Base-by-base conservation (phyloP, 148 eudicot species). In the Pouteria glomerata region DNA sequence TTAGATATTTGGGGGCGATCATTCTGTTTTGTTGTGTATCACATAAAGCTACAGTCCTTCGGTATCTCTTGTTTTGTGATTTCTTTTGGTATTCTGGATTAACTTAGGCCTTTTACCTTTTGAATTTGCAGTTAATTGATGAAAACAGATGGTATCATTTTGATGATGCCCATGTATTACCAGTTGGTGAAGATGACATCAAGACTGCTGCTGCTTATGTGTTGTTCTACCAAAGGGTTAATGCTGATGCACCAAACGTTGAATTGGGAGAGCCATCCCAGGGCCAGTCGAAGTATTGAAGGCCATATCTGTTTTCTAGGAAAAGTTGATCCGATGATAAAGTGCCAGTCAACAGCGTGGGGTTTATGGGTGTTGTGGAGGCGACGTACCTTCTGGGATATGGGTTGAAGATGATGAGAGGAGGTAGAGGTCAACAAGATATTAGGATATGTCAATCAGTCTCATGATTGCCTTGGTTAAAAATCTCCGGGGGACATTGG, bases 71-170 rank as follows among this genome's bases (percentile, higher is more conserved):
- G 61, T 15, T 13, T 15, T 3, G 31, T 24, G 50, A 4, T 41
- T 56, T 39, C 44, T 4, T 56, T 5, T 27, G 1, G 37, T 16
- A 57, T 23, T 61, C 47, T 61, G 24, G 35, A 60, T 76, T 79
- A 31, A 37, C 51, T 15, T 12, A 37, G 45, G 47, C 11, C 24
- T 48, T 58, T 23, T 30, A 45, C 57, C 66, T 33, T 57, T 57
- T 66, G 68, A 62, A 30, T 52, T 31, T 82, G 87, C 96, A 96
- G 99, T 76, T 96, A 77, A 79, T 91, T 58, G 94, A 96, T 61
- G 96, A 90, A 41, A 83, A 87, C 74, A 83, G 85, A 80, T 96
- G 99, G 99, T 96, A 92, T 73, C 89, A 96, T 82, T 96, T 96
- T 66, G 99, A 96, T 65, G 99, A 96, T 73, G 78, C 95, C 61